These are phyloP conservation scores for Acarospora socialis DNA, from an alignment of 2,329 filamentous ascomycete genomes.

Conservation along the genomic window DNA sequence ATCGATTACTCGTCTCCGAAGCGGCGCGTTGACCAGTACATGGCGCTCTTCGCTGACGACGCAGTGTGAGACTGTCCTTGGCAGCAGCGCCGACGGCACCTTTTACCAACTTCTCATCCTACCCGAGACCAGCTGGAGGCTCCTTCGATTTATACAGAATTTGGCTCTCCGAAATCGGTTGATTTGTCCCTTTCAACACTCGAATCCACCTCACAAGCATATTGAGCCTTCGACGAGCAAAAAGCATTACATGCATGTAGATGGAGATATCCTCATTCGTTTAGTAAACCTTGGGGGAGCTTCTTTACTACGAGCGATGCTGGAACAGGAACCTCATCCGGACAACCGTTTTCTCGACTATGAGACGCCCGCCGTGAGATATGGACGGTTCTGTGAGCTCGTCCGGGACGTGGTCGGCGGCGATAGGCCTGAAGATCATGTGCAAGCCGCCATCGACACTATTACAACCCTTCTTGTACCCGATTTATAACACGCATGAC, in stretches of 20 bases:
- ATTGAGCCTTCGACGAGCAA: slow-evolving; percentile 29
- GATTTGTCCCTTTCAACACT: slow-evolving; percentile 37
- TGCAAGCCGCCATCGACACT: no score
- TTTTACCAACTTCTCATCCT: slow-evolving; percentile 57
- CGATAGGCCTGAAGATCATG: no score
- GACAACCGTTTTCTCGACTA: neutral
- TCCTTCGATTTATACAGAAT: slow-evolving; percentile 62
- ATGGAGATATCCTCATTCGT: slow-evolving; percentile 50
- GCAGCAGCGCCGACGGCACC: slow-evolving; percentile 54
- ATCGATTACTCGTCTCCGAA: slow-evolving; percentile 43
- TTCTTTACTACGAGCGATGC: slow-evolving; percentile 21
- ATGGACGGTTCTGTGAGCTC: slow-evolving; percentile 34
- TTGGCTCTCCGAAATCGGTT: slow-evolving; percentile 38
- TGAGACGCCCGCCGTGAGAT: slow-evolving; percentile 15
- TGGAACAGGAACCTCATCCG: slow-evolving; percentile 2
- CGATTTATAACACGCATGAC: no score
- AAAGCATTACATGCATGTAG: slow-evolving; percentile 44
- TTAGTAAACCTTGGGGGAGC: slow-evolving; percentile 33
- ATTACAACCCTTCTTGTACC: no score
- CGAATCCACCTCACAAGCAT: slow-evolving; percentile 16
- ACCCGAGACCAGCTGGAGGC: slow-evolving; percentile 44
- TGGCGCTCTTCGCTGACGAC: slow-evolving; percentile 24
- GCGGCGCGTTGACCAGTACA: slow-evolving; percentile 37
- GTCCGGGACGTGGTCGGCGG: slow-evolving; percentile 40
- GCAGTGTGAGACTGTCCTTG: slow-evolving; percentile 34